Evolutionary conservation across 2,329 filamentous ascomycete species (phyloP).

Genomic region (Ceratocystis ficicola): DNA sequence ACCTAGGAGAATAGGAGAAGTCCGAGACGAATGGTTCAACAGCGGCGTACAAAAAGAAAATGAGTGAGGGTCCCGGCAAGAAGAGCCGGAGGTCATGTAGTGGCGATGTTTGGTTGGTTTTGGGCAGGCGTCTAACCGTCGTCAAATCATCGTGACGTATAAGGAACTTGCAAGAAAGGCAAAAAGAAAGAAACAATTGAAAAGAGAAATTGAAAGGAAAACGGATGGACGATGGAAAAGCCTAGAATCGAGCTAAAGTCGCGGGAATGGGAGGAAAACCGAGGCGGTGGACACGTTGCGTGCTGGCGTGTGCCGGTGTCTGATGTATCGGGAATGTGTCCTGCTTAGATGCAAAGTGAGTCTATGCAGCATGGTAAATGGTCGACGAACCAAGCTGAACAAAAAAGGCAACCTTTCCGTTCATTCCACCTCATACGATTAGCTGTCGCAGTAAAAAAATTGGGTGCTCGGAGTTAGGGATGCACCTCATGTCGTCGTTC

Average conservation of each 20-base stretch:
- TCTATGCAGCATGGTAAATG: constrained; percentile 10
- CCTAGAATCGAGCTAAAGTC: constrained; percentile 4
- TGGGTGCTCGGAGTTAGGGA: no score
- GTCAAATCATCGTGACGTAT: neutral
- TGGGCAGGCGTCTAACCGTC: no score
- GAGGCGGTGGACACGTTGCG: neutral
- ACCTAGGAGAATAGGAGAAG: no score
- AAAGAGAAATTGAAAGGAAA: neutral
- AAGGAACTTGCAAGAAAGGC: neutral
- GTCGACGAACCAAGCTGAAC: constrained; percentile 12
- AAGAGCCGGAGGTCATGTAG: no score
- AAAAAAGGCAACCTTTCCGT: neutral
- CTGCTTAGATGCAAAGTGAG: constrained; percentile 15
- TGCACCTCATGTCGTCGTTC: neutral
- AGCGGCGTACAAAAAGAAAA: no score
- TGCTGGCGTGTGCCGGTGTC: neutral
- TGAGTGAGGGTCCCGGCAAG: no score
- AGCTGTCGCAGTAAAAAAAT: neutral
- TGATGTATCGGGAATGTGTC: constrained; percentile 3
- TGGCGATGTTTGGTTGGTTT: no score
- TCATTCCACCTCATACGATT: neutral
- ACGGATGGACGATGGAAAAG: neutral
- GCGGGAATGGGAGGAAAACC: neutral
- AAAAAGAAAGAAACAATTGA: neutral
- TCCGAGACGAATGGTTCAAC: no score